Base-by-base conservation (phyloP, 2,329 filamentous ascomycete species). In the Colletotrichum sp. region DNA sequence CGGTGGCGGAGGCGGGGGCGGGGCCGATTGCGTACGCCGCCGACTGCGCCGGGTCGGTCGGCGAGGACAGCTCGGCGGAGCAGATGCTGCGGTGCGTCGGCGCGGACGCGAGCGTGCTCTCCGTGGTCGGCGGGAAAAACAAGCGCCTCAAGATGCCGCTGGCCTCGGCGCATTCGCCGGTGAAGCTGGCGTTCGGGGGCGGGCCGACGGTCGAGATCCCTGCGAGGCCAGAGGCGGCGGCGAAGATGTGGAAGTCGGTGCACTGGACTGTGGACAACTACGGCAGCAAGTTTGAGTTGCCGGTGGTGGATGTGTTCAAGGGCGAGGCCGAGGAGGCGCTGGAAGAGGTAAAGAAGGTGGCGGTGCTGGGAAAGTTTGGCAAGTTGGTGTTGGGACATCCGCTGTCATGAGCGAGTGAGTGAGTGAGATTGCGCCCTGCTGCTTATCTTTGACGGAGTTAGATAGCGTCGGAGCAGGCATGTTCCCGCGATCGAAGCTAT, bases 11-110 rank as follows among this genome's bases (percentile, higher is more conserved):
- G 18, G 26, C 48, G 5, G n/a, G 9, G 7, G 70, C 48, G 57
- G 70, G 70, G n/a, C 73, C 57, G 9, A 65, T 75, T 16, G 26
- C 18, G 3, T 73, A 75, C 39, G 73, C 70, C 12, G 73, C 73
- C 30, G 73, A 75, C 32, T 75, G 73, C 34, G 73, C 73, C 18
- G 70, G 70, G 14, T 9, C 57, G 2, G 1, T 4, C 1, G 64
- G 57, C 1, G 43, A 39, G 18, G 28, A 13, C 26, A 34, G 14
- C 36, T 69, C 70, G 28, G 73, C 57, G 16, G 30, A 48, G 5
- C 65, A 52, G 59, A 73, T 48, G 70, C 16, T 55, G 14, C n/a
- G 21, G 9, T 73, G 64, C 18, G 73, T 73, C 13, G 70, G 24
- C 21, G 48, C n/a, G 9, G 48, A 26, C 0, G 64, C 16, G 5